Percentiles rank a stretch among this genome's conserved stretches.
These are phyloP conservation scores for Neurospora pannonica DNA, from an alignment of 495 filamentous ascomycete genomes.

Conservation along the genomic window DNA sequence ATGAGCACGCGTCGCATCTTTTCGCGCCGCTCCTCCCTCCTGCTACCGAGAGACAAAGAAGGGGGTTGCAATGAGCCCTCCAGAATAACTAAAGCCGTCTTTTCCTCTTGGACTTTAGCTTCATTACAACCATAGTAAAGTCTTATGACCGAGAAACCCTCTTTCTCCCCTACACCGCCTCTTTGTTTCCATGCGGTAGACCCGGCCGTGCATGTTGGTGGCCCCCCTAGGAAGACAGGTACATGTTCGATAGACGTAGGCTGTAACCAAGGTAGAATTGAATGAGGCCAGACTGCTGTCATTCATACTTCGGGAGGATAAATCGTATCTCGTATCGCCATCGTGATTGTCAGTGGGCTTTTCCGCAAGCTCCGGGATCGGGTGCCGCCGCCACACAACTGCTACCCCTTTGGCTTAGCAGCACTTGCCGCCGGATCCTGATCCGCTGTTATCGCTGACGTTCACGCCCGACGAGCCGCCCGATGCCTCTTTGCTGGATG, in stretches of 20 bases:
- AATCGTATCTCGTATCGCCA: neutral
- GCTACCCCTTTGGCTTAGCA: conserved; percentile 47
- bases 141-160: neutral
- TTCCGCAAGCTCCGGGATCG: conserved; percentile 5
- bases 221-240: neutral
- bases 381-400: neutral
- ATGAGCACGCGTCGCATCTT: neutral
- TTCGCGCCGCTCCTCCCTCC: neutral
- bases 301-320: neutral
- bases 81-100: neutral
- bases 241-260: neutral
- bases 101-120: neutral
- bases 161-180: neutral
- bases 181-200: neutral
- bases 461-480: conserved; percentile 52
- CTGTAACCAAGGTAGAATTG: neutral
- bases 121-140: neutral
- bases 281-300: neutral
- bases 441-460: conserved; percentile 54
- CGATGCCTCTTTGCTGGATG: conserved; percentile 66
- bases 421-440: conserved; percentile 69
- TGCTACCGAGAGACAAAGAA: neutral
- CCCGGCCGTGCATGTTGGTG: neutral
- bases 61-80: neutral
- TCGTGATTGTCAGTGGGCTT: neutral